These are phyloP conservation scores for Kazachstania bromeliacearum DNA, from an alignment of 805 yeast species.

Conservation along the genomic window DNA sequence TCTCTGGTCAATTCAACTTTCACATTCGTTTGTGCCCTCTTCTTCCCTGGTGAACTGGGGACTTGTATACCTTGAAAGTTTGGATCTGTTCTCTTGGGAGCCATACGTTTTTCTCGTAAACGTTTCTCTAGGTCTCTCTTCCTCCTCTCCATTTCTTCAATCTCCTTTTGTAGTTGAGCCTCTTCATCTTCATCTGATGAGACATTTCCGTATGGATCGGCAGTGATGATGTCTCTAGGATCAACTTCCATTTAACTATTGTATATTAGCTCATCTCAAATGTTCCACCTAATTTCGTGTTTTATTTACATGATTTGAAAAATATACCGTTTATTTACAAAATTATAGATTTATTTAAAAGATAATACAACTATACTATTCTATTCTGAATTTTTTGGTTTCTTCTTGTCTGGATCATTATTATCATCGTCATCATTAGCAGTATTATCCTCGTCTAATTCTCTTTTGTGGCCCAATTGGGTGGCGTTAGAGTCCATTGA, in stretches of 20 bases:
- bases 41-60: constrained; percentile 22
- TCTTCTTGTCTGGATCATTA: background rate
- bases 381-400: background rate
- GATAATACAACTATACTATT: background rate
- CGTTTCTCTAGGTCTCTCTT: constrained; percentile 20
- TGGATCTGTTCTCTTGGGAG: constrained; percentile 12
- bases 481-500: too few species aligned
- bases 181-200: constrained; percentile 21
- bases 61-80: constrained; percentile 20
- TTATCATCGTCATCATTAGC: background rate
- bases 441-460: too few species aligned
- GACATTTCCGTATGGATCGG: constrained; percentile 15
- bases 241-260: constrained; percentile 11
- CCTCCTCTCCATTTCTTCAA: constrained; percentile 22
- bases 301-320: too few species aligned
- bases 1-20: too few species aligned
- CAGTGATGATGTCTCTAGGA: constrained; percentile 18
- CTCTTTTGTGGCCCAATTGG: too few species aligned
- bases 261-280: background rate
- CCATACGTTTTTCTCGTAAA: constrained; percentile 13
- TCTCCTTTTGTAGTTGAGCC: constrained; percentile 11
- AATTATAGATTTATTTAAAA: too few species aligned
- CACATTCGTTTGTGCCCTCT: background rate
- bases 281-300: too few species aligned
- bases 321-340: too few species aligned